A percentile compares a stretch with the other conserved stretches of the same genome.
Evolutionary conservation across 208 protist genomes (phyloP).

Genomic region (Crithidia fasciculata): DNA sequence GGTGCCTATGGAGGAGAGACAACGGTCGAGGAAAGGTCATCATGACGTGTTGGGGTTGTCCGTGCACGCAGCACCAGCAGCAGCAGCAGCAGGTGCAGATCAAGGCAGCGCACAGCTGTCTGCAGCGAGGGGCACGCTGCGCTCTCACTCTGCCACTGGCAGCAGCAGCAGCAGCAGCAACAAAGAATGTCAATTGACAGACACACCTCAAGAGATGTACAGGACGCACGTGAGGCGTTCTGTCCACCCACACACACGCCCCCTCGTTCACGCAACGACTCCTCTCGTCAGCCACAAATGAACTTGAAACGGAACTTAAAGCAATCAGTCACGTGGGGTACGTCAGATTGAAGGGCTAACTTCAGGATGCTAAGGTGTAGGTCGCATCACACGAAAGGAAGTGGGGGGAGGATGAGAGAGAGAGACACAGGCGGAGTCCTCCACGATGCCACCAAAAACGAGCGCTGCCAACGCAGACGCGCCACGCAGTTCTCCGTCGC

Average conservation of each 20-base stretch:
- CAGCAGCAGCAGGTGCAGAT: too few species aligned
- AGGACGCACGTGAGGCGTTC: neutral
- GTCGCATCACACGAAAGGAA: conserved; percentile 30
- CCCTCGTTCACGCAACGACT: neutral
- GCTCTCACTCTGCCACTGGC: too few species aligned
- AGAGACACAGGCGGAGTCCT: neutral
- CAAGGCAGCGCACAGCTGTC: too few species aligned
- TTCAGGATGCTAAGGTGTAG: conserved; percentile 39
- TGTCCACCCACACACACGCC: conserved; percentile 1
- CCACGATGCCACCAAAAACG: too few species aligned
- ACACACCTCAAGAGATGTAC: too few species aligned
- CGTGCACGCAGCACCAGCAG: too few species aligned
- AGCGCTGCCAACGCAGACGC: too few species aligned
- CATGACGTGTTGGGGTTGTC: neutral
- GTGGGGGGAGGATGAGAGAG: neutral
- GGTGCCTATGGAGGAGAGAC: neutral
- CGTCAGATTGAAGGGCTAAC: conserved; percentile 70
- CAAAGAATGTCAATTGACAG: too few species aligned
- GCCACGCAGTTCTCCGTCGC: conserved; percentile 22
- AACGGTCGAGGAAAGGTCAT: conserved; percentile 26
- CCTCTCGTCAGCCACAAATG: conserved; percentile 18
- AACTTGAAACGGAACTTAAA: conserved; percentile 36
- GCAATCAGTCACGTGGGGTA: conserved; percentile 25
- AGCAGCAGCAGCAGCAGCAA: too few species aligned
- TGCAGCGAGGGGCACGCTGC: too few species aligned